phyloP scores from a whole-genome alignment of 1,284 basidiomycete species.

The Cystobasidium pallidum region DNA sequence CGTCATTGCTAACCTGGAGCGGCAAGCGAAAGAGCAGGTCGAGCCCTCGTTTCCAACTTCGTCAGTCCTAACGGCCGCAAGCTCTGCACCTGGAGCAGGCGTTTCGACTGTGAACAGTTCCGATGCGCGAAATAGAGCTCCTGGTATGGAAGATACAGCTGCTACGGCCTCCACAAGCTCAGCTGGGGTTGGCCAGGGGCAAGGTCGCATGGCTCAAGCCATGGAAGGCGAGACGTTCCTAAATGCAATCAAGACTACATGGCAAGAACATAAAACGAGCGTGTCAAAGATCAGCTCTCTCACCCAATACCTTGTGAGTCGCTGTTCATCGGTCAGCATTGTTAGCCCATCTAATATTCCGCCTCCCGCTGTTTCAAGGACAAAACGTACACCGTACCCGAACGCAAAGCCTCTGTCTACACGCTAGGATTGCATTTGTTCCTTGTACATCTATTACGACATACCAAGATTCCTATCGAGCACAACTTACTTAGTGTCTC shows the following conservation, averaged over 20 bases:
- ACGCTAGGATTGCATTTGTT: conserved; percentile 83
- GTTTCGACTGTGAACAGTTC: conserved; percentile 48
- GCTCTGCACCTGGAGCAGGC: conserved; percentile 49
- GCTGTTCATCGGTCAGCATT: too few species aligned
- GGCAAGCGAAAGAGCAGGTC: conserved; percentile 75
- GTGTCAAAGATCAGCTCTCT: conserved; percentile 89
- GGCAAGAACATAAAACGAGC: conserved; percentile 91
- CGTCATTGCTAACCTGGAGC: conserved; percentile 79
- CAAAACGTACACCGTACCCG: conserved; percentile 58
- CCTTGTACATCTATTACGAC: conserved; percentile 74
- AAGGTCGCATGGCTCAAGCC: conserved; percentile 51
- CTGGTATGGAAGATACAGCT: conserved; percentile 43
- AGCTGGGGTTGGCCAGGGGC: conserved; percentile 37
- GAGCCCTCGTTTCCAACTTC: conserved; percentile 76
- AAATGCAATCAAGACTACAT: conserved; percentile 79
- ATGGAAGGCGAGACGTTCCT: conserved; percentile 80
- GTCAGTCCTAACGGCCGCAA: conserved; percentile 58
- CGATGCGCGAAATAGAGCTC: conserved; percentile 35
- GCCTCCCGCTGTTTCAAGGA: conserved; percentile 64
- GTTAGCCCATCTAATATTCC: too few species aligned
- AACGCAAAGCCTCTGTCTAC: conserved; percentile 65
- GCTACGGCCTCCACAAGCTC: conserved; percentile 44
- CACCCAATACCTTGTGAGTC: conserved; percentile 88
- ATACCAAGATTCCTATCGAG: conserved; percentile 69
- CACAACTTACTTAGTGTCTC: conserved; percentile 78